These are phyloP conservation scores for Phoma sp. DNA, from an alignment of 2,329 filamentous ascomycete species.

Conservation along the genomic window DNA sequence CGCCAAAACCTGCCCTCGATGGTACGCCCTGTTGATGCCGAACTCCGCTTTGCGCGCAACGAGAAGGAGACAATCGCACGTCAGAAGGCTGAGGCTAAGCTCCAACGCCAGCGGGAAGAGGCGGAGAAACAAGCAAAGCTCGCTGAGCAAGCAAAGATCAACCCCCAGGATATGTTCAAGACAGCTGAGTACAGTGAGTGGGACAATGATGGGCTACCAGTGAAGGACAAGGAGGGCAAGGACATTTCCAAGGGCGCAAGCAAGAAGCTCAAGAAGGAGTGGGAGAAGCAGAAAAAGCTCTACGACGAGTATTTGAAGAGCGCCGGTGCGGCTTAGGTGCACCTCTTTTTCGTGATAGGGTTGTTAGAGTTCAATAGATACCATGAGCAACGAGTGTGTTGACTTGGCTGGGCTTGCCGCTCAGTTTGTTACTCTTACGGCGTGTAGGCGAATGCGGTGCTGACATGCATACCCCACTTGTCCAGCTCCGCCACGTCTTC, in stretches of 20 bases:
- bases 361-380: neutral
- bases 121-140: constrained; percentile 62
- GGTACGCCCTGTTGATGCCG: constrained; percentile 70
- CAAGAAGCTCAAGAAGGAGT: constrained; percentile 89
- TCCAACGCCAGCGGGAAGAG: constrained; percentile 66
- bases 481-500: no score
- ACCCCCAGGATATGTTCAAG: constrained; percentile 65
- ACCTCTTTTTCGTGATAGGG: neutral
- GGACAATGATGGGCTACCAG: constrained; percentile 84
- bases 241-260: constrained; percentile 79
- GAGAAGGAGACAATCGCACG: constrained; percentile 60
- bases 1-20: constrained; percentile 75
- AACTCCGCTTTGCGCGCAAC: constrained; percentile 61
- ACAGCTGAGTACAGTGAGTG: constrained; percentile 73
- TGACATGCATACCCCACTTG: no score
- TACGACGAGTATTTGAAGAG: constrained; percentile 62
- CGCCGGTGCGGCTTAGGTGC: neutral
- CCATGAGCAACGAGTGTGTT: neutral
- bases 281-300: constrained; percentile 87
- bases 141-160: constrained; percentile 65
- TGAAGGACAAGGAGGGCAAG: constrained; percentile 76
- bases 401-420: no score
- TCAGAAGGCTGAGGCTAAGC: constrained; percentile 55
- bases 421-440: neutral
- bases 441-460: neutral